These are phyloP conservation scores for Acephala macrosclerotiorum DNA, from an alignment of 2,329 filamentous ascomycete species.

Conservation along the genomic window DNA sequence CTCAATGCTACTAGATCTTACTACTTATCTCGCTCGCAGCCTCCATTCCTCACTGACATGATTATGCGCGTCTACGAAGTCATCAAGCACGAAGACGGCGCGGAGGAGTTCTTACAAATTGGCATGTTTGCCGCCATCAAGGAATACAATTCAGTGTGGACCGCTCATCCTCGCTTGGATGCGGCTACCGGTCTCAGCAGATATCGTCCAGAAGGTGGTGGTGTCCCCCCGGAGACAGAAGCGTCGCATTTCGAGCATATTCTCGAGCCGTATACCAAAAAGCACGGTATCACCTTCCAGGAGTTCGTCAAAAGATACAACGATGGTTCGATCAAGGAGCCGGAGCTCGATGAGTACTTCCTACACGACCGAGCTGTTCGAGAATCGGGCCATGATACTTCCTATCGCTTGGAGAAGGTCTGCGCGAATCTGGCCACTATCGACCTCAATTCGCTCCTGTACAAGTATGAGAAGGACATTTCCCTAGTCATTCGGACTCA, in stretches of 20 bases:
- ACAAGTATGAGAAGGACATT: slow-evolving; percentile 97
- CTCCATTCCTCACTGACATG: slow-evolving; percentile 98
- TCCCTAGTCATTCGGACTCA: slow-evolving; percentile 82
- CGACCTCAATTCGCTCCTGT: slow-evolving; percentile 91
- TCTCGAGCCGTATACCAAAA: slow-evolving; percentile 43
- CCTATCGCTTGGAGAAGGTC: slow-evolving; percentile 88
- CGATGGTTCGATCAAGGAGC: slow-evolving; percentile 75
- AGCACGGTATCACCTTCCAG: slow-evolving; percentile 81
- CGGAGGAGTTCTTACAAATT: slow-evolving; percentile 80
- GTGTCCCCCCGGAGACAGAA: slow-evolving; percentile 64
- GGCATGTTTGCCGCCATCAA: slow-evolving; percentile 94
- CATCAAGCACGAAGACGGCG: slow-evolving; percentile 72
- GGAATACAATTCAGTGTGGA: slow-evolving; percentile 53
- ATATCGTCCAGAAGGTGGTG: slow-evolving; percentile 59
- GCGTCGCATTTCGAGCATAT: slow-evolving; percentile 60
- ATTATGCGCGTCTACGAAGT: slow-evolving; percentile 90
- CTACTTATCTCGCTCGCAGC: slow-evolving; percentile 93
- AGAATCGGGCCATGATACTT: slow-evolving; percentile 96
- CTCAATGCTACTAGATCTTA: slow-evolving; percentile 96
- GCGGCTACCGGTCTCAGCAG: slow-evolving; percentile 57
- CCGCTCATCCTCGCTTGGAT: slow-evolving; percentile 53
- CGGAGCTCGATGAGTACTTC: slow-evolving; percentile 94
- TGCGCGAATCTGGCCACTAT: slow-evolving; percentile 91
- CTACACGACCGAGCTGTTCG: slow-evolving; percentile 94
- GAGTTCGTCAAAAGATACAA: slow-evolving; percentile 94